Evolutionary conservation across 2,329 filamentous ascomycete species (phyloP).

Genomic region (Cladophialophora bantiana): DNA sequence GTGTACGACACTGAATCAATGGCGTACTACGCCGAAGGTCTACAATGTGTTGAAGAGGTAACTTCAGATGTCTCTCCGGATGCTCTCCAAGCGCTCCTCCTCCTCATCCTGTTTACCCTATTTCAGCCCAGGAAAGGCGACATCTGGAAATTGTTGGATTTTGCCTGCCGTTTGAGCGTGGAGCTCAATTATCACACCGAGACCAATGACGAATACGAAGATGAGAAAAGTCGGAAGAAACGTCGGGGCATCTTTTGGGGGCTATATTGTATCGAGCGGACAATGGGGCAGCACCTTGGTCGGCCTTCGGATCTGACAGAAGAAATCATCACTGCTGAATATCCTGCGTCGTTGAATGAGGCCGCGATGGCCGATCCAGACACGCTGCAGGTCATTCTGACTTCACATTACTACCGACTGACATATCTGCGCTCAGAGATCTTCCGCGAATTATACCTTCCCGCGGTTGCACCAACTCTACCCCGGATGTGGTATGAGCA

Average conservation of each 20-base stretch:
- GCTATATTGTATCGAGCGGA: conserved; percentile 48
- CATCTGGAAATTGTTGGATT: conserved; percentile 43
- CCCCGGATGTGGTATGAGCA: conserved; percentile 43
- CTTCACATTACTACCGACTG: conserved; percentile 47
- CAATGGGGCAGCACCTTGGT: conserved; percentile 49
- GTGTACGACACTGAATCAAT: conserved; percentile 37
- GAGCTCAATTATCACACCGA: conserved; percentile 48
- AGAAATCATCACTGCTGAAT: conserved; percentile 48
- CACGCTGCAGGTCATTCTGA: conserved; percentile 42
- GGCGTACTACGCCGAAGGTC: conserved; percentile 41
- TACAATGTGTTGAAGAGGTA: conserved; percentile 45
- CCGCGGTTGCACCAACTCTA: conserved; percentile 40
- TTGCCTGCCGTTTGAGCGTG: conserved; percentile 43
- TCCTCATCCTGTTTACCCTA: conserved; percentile 41
- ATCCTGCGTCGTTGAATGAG: conserved; percentile 41
- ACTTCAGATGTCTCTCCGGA: conserved; percentile 43
- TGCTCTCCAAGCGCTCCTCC: conserved; percentile 42
- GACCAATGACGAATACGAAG: conserved; percentile 41
- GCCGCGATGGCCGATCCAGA: conserved; percentile 30
- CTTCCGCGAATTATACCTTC: conserved; percentile 44
- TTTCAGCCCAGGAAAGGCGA: conserved; percentile 43
- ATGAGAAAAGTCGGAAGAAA: conserved; percentile 37
- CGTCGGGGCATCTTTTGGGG: conserved; percentile 47
- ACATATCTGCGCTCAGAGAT: conserved; percentile 49
- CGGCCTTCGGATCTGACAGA: conserved; percentile 48